Evolutionary conservation across 2,329 filamentous ascomycete genomes (phyloP), one percentile per base, ranked within the genome.

Genomic region (Alternaria hordeiaustralica): DNA sequence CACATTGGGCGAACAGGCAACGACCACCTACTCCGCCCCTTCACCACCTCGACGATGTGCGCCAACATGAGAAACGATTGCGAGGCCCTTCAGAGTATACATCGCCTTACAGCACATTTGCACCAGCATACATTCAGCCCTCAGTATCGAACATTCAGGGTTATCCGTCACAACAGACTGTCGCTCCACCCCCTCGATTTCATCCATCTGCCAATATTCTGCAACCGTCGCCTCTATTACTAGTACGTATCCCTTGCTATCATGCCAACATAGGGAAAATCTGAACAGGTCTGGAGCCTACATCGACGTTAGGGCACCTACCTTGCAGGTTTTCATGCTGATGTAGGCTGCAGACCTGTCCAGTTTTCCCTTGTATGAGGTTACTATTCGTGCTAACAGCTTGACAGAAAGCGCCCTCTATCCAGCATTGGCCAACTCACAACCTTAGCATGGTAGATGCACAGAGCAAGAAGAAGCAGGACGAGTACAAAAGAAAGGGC

Each of bases 361-460:
- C 23, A 25, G 23, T 25, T 25, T 25, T 25, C 6, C 23, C 23
- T 6, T 25, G 21, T 21, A 21, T 25, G 23, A 25, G 5, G 5
- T 25, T 25, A 25, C 23, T 25, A 25, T 25, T 25, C 23, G 23
- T 25, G 23, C 23, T 25, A 25, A 25, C 23, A 25, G 23, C 23
- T 25, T 25, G 23, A 25, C 23, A 26, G 3, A 26, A 8, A 26
- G 11, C 50, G 36, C 68, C 68, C 5, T 45, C 64, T 1, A 47
- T 65, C 6, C 65, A 72, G 15, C 49, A 70, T 53, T 70, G 69
- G 69, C 67, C 65, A 2, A 69, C 67, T 3, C 28, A 61, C 21
- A 63, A 59, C 25, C 30, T 59, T 23, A 41, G n/a, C 15, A n/a
- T n/a, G 15, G 11, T 56, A 10, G 55, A 64, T 25, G 21, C 13